phyloP scores from a whole-genome alignment of 163 green algal genomes.

The Chloroidium sp. region DNA sequence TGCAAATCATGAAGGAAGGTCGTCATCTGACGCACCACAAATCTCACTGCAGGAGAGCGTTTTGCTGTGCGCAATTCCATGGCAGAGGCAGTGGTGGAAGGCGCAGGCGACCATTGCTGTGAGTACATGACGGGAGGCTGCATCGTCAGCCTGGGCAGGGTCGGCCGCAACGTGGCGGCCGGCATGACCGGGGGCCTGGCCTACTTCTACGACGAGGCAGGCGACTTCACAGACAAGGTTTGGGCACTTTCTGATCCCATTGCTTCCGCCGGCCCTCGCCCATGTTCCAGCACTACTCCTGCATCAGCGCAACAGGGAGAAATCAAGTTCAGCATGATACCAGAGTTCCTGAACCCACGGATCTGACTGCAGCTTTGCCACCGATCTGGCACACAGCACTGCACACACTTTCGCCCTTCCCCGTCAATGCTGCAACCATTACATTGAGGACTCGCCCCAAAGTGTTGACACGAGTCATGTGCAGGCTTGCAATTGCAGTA shows the following conservation, averaged over 20 bases:
- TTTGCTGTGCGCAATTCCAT: conserved; percentile 92
- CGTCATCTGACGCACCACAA: not conserved
- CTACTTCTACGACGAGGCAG: conserved; percentile 96
- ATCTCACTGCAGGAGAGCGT: conserved; percentile 50
- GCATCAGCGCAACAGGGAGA: not conserved
- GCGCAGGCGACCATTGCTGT: conserved; percentile 95
- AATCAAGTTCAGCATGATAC: not conserved
- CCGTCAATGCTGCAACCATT: too few relatives aligned
- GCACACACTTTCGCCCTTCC: too few relatives aligned
- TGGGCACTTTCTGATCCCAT: not conserved
- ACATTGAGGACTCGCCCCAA: too few relatives aligned
- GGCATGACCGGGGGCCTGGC: conserved; percentile 97
- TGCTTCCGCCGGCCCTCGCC: not conserved
- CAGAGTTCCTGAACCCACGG: not conserved
- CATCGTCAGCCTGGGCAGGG: conserved; percentile 54
- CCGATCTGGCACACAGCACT: not conserved
- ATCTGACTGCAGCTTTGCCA: not conserved
- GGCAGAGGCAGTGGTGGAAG: conserved; percentile 91
- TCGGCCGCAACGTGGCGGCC: conserved; percentile 89
- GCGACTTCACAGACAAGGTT: conserved; percentile 77
- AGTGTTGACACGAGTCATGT: too few relatives aligned
- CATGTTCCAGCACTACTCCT: not conserved
- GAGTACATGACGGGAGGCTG: conserved; percentile 97
- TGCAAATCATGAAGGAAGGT: not conserved
- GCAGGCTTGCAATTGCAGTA: too few relatives aligned